Conservation (phyloP, 495 filamentous ascomycete genomes). For the Penicillium simplicissimum region DNA sequence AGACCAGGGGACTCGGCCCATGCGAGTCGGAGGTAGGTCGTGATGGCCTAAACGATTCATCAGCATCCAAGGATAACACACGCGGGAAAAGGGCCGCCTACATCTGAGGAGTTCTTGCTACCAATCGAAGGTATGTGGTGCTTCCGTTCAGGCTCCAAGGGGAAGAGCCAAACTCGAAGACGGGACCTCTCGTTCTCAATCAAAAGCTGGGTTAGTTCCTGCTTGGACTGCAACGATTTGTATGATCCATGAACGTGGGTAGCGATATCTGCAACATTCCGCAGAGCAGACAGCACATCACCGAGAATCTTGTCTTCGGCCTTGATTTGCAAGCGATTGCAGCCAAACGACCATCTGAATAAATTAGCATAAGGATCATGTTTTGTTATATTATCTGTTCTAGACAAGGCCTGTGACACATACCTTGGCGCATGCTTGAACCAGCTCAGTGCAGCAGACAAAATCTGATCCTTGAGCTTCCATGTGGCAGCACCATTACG, state of each 20-base stretch:
- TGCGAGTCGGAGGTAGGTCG: constrained; percentile 70
- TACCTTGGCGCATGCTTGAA: constrained; percentile 75
- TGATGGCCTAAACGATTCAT: constrained; percentile 25
- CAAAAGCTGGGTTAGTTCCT: constrained; percentile 74
- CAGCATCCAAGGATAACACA: neutral
- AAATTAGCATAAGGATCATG: neutral
- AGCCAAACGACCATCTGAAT: constrained; percentile 85
- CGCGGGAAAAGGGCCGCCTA: constrained; percentile 25
- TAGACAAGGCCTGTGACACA: neutral
- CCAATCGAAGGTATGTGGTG: constrained; percentile 48
- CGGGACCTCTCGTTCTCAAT: constrained; percentile 83
- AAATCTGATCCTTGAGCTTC: constrained; percentile 81
- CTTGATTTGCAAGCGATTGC: constrained; percentile 89
- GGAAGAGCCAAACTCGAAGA: constrained; percentile 86
- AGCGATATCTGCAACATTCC: constrained; percentile 55
- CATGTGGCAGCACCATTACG: constrained; percentile 61
- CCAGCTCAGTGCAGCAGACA: constrained; percentile 85
- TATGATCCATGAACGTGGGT: constrained; percentile 52
- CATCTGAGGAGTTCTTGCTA: constrained; percentile 35
- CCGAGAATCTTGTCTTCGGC: constrained; percentile 81
- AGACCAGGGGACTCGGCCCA: constrained; percentile 82
- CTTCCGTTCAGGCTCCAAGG: constrained; percentile 68
- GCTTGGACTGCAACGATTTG: constrained; percentile 71
- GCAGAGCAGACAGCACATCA: constrained; percentile 70
- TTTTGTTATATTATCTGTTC: too few species aligned